Evolutionary conservation across 192 early-diverging fungal species (phyloP).

Genomic region (Coemansia sp.): DNA sequence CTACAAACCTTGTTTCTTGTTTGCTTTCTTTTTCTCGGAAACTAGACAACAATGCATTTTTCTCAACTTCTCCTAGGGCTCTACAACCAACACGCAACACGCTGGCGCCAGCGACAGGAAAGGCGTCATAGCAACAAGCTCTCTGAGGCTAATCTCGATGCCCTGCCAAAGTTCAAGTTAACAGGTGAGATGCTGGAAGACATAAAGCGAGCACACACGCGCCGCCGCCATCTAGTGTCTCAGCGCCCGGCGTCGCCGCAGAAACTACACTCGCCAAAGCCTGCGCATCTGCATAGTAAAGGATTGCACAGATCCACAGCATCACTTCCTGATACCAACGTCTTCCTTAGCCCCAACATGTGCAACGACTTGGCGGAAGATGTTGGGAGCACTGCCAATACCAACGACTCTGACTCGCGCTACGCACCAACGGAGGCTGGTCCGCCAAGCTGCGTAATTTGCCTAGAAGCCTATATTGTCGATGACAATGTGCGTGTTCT

Average conservation of each 20-base stretch:
- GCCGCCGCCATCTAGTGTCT: slow-evolving; percentile 26
- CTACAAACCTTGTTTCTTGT: too few species aligned
- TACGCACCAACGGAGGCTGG: background rate
- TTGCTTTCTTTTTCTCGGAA: background rate
- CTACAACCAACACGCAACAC: slow-evolving; percentile 18
- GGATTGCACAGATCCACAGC: background rate
- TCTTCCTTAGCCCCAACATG: background rate
- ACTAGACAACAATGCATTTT: slow-evolving; percentile 1
- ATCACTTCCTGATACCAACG: background rate
- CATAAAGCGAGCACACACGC: slow-evolving; percentile 22
- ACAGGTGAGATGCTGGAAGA: slow-evolving; percentile 24
- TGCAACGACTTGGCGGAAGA: too few species aligned
- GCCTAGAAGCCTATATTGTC: slow-evolving; percentile 61
- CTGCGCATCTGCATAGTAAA: background rate
- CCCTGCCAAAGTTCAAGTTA: slow-evolving; percentile 32
- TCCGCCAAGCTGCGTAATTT: slow-evolving; percentile 60
- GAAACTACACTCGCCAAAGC: slow-evolving; percentile 2
- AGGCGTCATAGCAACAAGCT: slow-evolving; percentile 3
- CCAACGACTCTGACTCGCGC: background rate
- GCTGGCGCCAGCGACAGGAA: slow-evolving; percentile 17
- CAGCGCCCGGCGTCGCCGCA: background rate
- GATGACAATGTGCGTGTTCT: slow-evolving; percentile 61
- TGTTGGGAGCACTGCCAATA: background rate
- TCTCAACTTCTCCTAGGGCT: slow-evolving; percentile 13
- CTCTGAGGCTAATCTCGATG: slow-evolving; percentile 15